These are phyloP conservation scores for Gentiana dahurica DNA, from an alignment of 257 asterid species.

Conservation along the genomic window DNA sequence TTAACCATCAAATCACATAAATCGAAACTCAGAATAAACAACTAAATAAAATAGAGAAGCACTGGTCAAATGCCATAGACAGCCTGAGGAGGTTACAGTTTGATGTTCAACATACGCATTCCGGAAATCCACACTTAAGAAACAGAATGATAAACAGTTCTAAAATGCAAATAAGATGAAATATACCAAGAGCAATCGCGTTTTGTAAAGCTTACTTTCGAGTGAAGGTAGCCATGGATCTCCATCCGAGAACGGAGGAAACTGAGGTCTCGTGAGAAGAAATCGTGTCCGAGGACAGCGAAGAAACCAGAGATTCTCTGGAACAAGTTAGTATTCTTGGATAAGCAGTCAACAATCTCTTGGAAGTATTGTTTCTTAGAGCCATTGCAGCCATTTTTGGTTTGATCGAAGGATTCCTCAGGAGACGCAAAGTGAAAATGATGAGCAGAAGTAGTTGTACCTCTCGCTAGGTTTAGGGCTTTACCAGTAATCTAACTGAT, in stretches of 20 bases:
- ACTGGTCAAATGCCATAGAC: too few relatives aligned
- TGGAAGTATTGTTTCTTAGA: slow-evolving; percentile 28
- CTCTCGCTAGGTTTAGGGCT: neutral
- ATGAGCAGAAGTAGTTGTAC: too few relatives aligned
- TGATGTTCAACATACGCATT: too few relatives aligned
- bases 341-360: slow-evolving; percentile 25
- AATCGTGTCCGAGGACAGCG: slow-evolving; percentile 32
- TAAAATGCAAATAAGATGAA: neutral
- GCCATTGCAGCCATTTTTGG: slow-evolving; percentile 32
- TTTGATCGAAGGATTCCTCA: too few relatives aligned
- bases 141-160: neutral
- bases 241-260: slow-evolving; percentile 54
- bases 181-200: too few relatives aligned
- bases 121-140: neutral
- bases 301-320: slow-evolving; percentile 22
- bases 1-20: too few relatives aligned
- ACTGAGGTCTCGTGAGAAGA: slow-evolving; percentile 26
- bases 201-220: slow-evolving; percentile 51
- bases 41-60: too few relatives aligned
- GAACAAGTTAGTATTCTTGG: slow-evolving; percentile 27
- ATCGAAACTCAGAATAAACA: too few relatives aligned
- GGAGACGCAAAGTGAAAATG: too few relatives aligned
- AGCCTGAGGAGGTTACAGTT: too few relatives aligned
- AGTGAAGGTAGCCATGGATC: slow-evolving; percentile 97
- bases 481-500: neutral